Evolutionary conservation across 352 stramenopile genomes (phyloP).

Genomic region (Pythium phragmiticola): DNA sequence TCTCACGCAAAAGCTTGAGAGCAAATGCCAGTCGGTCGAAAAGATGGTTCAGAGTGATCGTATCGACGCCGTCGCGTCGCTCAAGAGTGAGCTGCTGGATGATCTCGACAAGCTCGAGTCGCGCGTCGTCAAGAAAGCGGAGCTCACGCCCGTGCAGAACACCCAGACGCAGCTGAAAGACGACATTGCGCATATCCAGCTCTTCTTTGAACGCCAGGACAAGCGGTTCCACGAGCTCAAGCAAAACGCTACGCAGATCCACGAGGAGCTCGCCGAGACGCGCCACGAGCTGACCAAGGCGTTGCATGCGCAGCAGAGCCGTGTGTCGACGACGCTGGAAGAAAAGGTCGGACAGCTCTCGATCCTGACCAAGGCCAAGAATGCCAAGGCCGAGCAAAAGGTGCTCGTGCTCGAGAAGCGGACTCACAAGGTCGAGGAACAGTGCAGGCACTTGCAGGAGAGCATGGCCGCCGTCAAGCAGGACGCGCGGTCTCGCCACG

Average conservation of each 20-base stretch:
- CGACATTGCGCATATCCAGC: constrained; percentile 53
- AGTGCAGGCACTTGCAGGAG: constrained; percentile 40
- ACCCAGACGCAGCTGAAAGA: constrained; percentile 63
- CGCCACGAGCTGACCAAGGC: constrained; percentile 59
- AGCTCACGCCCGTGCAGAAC: constrained; percentile 54
- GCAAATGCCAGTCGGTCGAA: constrained; percentile 56
- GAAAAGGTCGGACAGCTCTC: constrained; percentile 52
- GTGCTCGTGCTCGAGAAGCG: constrained; percentile 49
- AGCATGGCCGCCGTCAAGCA: constrained; percentile 41
- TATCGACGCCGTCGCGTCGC: constrained; percentile 41
- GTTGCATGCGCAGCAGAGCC: constrained; percentile 49
- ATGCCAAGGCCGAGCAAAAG: constrained; percentile 51
- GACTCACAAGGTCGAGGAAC: constrained; percentile 59
- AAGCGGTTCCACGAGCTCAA: constrained; percentile 63
- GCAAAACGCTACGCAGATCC: constrained; percentile 37
- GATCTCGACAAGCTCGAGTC: constrained; percentile 57
- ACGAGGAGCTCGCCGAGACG: constrained; percentile 54
- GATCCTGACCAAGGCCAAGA: constrained; percentile 43
- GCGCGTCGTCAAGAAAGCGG: constrained; percentile 43
- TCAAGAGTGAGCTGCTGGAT: constrained; percentile 61
- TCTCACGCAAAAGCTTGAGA: constrained; percentile 68
- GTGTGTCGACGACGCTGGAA: constrained; percentile 42
- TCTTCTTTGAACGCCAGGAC: constrained; percentile 59
- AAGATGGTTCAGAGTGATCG: constrained; percentile 50
- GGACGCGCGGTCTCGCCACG: constrained; percentile 34